Evolutionary conservation across 352 stramenopile species (phyloP).

Genomic region (Pythium periplocum): DNA sequence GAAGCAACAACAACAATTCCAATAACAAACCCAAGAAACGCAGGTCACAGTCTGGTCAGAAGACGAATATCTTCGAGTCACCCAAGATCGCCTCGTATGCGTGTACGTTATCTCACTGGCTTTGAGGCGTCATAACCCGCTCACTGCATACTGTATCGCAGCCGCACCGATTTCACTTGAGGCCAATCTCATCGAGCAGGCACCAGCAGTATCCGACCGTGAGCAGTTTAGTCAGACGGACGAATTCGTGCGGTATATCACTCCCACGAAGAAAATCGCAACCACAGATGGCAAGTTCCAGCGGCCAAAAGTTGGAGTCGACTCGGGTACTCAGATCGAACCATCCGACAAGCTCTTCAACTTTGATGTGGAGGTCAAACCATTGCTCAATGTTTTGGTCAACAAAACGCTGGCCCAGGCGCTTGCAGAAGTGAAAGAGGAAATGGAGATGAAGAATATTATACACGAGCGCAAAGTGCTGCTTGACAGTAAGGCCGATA

Average conservation of each 20-base stretch:
- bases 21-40: conserved; percentile 35
- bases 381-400: conserved; percentile 70
- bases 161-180: conserved; percentile 55
- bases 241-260: conserved; percentile 39
- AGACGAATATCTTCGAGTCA: conserved; percentile 26
- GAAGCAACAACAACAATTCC: conserved; percentile 8
- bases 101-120: conserved; percentile 21
- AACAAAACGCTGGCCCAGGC: conserved; percentile 82
- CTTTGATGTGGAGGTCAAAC: conserved; percentile 74
- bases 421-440: conserved; percentile 66
- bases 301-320: conserved; percentile 65
- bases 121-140: neutral
- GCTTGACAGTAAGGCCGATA: conserved; percentile 37
- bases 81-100: conserved; percentile 25
- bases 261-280: conserved; percentile 24
- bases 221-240: conserved; percentile 67
- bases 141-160: conserved; percentile 6
- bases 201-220: conserved; percentile 21
- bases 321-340: conserved; percentile 76
- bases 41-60: conserved; percentile 7
- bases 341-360: conserved; percentile 68
- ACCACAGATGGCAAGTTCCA: conserved; percentile 47
- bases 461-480: conserved; percentile 32
- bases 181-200: conserved; percentile 60
- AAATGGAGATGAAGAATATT: conserved; percentile 57